Evolutionary conservation across 495 filamentous ascomycete species (phyloP).

Genomic region (Cercophora newfieldiana): DNA sequence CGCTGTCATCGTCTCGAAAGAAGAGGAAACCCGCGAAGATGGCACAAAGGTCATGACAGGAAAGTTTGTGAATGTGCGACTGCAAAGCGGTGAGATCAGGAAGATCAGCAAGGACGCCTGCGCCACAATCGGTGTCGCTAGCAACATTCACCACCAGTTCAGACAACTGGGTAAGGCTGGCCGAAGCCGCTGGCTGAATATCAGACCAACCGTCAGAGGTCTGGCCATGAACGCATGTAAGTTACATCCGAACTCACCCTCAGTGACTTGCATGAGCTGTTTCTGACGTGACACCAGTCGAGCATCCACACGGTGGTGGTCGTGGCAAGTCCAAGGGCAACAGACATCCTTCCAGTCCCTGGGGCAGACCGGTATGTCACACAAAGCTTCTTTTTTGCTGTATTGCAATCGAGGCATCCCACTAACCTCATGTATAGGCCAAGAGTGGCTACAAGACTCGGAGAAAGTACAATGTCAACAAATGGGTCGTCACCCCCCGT

Average conservation of each 20-base stretch:
- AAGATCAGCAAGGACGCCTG: conserved; percentile 87
- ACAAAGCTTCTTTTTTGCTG: conserved; percentile 9
- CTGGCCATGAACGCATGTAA: conserved; percentile 93
- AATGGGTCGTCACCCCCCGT: conserved; percentile 73
- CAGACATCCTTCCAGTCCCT: conserved; percentile 86
- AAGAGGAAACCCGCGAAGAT: conserved; percentile 63
- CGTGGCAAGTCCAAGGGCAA: conserved; percentile 99
- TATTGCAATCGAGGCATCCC: conserved; percentile 12
- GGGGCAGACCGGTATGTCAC: conserved; percentile 85
- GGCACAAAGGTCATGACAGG: conserved; percentile 54
- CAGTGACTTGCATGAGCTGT: neutral
- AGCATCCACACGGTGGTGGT: conserved; percentile 98
- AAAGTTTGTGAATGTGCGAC: conserved; percentile 72
- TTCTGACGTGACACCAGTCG: conserved; percentile 50
- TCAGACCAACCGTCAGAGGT: conserved; percentile 91
- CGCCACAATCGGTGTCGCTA: conserved; percentile 88
- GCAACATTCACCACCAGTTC: conserved; percentile 89
- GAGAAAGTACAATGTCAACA: conserved; percentile 70
- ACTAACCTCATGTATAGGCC: conserved; percentile 57
- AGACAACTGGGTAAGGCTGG: conserved; percentile 92
- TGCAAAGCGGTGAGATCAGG: conserved; percentile 90
- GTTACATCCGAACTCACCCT: conserved; percentile 23
- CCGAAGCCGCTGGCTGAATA: conserved; percentile 86
- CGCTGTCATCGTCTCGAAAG: conserved; percentile 82
- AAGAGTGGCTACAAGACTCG: conserved; percentile 98